phyloP scores from a whole-genome alignment of 2,329 filamentous ascomycete genomes.

The Alternaria sp. region DNA sequence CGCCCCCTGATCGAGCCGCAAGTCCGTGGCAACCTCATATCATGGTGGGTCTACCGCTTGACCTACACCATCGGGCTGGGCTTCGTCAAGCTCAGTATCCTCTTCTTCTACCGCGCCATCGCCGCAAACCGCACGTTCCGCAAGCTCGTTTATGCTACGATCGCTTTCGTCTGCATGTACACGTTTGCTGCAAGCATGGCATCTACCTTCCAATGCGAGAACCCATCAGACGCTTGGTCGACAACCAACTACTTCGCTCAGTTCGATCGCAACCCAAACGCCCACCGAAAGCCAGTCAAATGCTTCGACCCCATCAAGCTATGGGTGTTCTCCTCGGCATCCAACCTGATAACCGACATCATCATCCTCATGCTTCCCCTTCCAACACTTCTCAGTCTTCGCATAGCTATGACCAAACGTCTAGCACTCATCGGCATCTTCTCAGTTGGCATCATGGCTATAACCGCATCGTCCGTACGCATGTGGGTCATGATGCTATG shows the following conservation, averaged over 20 bases:
- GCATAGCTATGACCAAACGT: constrained; percentile 59
- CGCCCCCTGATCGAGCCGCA: constrained; percentile 28
- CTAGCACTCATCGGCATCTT: constrained; percentile 56
- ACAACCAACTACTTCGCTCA: constrained; percentile 38
- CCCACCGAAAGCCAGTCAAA: constrained; percentile 25
- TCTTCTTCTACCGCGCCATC: constrained; percentile 46
- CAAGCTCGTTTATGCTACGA: constrained; percentile 35
- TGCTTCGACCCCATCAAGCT: constrained; percentile 44
- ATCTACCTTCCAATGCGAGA: constrained; percentile 42
- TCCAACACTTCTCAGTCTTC: constrained; percentile 54
- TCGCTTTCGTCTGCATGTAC: constrained; percentile 40
- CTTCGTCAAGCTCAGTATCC: constrained; percentile 43
- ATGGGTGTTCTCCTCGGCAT: constrained; percentile 46
- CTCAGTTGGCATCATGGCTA: constrained; percentile 45
- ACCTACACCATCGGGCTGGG: constrained; percentile 38
- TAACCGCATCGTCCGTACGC: constrained; percentile 44
- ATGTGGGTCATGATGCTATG: constrained; percentile 48
- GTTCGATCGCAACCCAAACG: constrained; percentile 33
- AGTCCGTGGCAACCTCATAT: constrained; percentile 38
- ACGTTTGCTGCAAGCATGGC: constrained; percentile 37
- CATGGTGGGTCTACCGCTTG: constrained; percentile 46
- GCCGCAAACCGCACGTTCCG: constrained; percentile 44
- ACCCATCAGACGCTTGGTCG: constrained; percentile 37
- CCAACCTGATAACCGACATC: constrained; percentile 53
- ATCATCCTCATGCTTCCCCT: constrained; percentile 55